Evolutionary conservation across 2,329 filamentous ascomycete species (phyloP).

Genomic region (Clathrospora elynae): DNA sequence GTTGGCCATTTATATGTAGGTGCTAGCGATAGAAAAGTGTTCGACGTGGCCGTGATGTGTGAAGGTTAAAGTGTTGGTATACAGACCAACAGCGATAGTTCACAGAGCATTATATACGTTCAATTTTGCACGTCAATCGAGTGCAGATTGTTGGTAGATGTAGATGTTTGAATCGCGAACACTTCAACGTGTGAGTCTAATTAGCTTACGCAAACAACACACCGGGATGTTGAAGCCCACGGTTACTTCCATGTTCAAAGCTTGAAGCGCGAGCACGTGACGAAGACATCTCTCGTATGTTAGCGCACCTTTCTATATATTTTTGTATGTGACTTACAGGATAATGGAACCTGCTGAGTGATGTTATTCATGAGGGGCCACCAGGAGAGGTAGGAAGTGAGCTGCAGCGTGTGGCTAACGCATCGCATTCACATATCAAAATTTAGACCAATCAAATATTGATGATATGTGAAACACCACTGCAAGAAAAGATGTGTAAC

Average conservation of each 20-base stretch:
- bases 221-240: too few species aligned
- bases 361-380: too few species aligned
- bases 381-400: too few species aligned
- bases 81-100: conserved; percentile 13
- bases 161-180: conserved; percentile 15
- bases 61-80: conserved; percentile 19
- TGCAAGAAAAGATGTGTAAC: too few species aligned
- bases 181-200: conserved; percentile 1
- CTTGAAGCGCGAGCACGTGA: not conserved
- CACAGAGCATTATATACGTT: not conserved
- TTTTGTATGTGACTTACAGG: too few species aligned
- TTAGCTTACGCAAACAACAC: conserved; percentile 2
- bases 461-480: too few species aligned
- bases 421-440: too few species aligned
- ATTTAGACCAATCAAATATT: too few species aligned
- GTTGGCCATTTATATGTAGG: conserved; percentile 5
- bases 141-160: not conserved
- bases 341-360: too few species aligned
- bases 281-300: too few species aligned
- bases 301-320: too few species aligned
- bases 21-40: not conserved
- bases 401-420: too few species aligned
- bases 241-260: not conserved
- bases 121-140: not conserved
- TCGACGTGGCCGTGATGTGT: conserved; percentile 11